phyloP scores from a whole-genome alignment of 495 filamentous ascomycete genomes.

The Copromyces sp. region DNA sequence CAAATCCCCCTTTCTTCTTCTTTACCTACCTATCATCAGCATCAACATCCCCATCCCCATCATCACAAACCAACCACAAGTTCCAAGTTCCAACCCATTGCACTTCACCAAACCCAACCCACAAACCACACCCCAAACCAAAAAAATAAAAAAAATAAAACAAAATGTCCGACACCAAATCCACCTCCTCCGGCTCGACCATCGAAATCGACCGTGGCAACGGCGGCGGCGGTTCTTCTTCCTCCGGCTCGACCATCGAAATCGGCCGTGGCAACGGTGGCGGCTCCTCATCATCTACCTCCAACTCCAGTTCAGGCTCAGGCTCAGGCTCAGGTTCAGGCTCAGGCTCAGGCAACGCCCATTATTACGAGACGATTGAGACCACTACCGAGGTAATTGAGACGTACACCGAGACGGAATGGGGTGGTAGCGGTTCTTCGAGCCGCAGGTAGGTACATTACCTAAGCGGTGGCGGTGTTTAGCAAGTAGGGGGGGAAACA shows the following conservation, averaged over 20 bases:
- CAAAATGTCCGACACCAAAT: not conserved
- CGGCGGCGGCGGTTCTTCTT: not conserved
- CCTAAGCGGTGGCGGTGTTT: too few species aligned
- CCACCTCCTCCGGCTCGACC: not conserved
- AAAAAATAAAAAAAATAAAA: not conserved
- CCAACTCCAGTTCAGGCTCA: too few species aligned
- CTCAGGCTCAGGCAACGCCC: not conserved
- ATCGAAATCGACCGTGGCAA: not conserved
- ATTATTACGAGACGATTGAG: not conserved
- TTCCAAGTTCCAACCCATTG: not conserved
- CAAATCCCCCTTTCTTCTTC: too few species aligned
- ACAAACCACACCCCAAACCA: too few species aligned
- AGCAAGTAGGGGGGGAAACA: too few species aligned
- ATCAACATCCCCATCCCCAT: not conserved
- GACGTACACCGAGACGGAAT: not conserved
- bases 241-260: not conserved
- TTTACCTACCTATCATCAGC: not conserved
- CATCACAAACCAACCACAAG: too few species aligned
- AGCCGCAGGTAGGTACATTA: too few species aligned
- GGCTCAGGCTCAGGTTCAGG: too few species aligned
- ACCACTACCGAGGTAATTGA: not conserved
- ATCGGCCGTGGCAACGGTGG: not conserved
- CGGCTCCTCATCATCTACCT: not conserved
- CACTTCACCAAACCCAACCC: not conserved
- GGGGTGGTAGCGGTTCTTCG: not conserved